Conservation (phyloP, 202 grass and related monocot genomes). For the Zizania palustris region DNA sequence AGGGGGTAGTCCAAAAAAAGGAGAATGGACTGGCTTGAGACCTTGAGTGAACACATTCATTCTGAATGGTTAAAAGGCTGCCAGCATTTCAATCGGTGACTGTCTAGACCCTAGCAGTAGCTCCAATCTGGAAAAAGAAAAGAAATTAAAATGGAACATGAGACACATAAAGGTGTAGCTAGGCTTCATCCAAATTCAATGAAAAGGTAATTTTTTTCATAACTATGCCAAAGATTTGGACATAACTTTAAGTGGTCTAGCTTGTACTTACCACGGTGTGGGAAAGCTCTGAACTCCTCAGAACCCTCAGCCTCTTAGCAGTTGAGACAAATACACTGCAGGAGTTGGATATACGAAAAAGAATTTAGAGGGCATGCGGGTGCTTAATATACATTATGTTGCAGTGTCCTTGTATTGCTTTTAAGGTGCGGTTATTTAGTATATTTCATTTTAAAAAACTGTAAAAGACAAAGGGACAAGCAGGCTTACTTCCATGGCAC, state of each 20-base stretch:
- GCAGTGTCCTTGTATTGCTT: background rate
- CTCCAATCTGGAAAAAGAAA: conserved; percentile 39
- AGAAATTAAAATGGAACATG: background rate
- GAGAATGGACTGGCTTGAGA: conserved; percentile 21
- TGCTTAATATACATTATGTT: conserved; percentile 1
- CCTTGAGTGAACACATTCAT: conserved; percentile 35
- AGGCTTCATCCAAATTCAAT: conserved; percentile 3
- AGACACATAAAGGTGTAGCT: conserved; percentile 2
- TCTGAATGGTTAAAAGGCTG: conserved; percentile 29
- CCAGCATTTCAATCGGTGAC: conserved; percentile 16
- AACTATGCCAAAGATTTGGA: conserved; percentile 27
- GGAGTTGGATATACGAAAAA: conserved; percentile 17
- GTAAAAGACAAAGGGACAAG: conserved; percentile 18
- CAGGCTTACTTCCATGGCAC: conserved; percentile 89
- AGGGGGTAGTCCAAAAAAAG: conserved; percentile 6
- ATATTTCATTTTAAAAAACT: conserved; percentile 2
- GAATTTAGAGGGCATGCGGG: conserved; percentile 34
- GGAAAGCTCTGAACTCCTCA: conserved; percentile 86
- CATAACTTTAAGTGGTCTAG: conserved; percentile 10
- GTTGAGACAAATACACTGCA: conserved; percentile 77
- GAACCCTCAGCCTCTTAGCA: conserved; percentile 85
- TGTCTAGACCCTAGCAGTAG: conserved; percentile 22
- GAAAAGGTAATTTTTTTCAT: background rate
- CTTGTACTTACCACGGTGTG: conserved; percentile 54
- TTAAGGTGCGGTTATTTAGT: background rate